These are phyloP conservation scores for Vitis rupestris DNA, from an alignment of 164 flowering plant species.

Conservation along the genomic window DNA sequence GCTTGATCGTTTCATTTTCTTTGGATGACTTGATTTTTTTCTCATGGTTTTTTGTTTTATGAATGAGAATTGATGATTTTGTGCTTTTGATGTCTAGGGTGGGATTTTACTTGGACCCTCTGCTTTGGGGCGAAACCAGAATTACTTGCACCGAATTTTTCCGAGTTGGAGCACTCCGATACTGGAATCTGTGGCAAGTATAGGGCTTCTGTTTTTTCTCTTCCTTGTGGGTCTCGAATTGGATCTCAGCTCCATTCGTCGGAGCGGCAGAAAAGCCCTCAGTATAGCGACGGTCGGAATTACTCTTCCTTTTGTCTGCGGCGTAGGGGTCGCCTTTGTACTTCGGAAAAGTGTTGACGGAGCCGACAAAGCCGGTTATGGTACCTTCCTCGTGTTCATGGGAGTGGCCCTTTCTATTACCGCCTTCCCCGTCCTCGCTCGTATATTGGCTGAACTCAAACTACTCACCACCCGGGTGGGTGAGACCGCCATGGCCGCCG, in stretches of 20 bases:
- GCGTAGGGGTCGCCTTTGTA: slow-evolving; percentile 42
- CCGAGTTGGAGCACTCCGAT: slow-evolving; percentile 58
- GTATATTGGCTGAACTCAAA: slow-evolving; percentile 65
- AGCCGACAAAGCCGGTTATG: slow-evolving; percentile 35
- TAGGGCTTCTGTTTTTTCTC: slow-evolving; percentile 65
- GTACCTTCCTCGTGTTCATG: slow-evolving; percentile 48
- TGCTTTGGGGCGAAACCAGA: slow-evolving; percentile 46
- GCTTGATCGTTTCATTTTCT: background rate
- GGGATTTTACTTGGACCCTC: slow-evolving; percentile 74
- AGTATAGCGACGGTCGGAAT: slow-evolving; percentile 57
- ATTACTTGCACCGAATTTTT: slow-evolving; percentile 37
- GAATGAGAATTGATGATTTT: background rate
- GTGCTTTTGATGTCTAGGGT: slow-evolving; percentile 35
- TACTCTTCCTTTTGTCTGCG: slow-evolving; percentile 46
- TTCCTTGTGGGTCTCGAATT: slow-evolving; percentile 70
- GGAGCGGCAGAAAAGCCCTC: slow-evolving; percentile 44
- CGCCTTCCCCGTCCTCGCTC: slow-evolving; percentile 67
- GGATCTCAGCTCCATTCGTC: slow-evolving; percentile 44
- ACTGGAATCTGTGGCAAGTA: slow-evolving; percentile 51
- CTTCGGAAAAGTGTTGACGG: slow-evolving; percentile 31
- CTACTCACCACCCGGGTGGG: slow-evolving; percentile 57
- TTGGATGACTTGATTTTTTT: background rate
- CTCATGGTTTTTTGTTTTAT: background rate
- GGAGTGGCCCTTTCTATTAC: slow-evolving; percentile 61
- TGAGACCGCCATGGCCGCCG: slow-evolving; percentile 62